These are phyloP conservation scores for Choiromyces venosus DNA, from an alignment of 495 filamentous ascomycete species.

Conservation along the genomic window DNA sequence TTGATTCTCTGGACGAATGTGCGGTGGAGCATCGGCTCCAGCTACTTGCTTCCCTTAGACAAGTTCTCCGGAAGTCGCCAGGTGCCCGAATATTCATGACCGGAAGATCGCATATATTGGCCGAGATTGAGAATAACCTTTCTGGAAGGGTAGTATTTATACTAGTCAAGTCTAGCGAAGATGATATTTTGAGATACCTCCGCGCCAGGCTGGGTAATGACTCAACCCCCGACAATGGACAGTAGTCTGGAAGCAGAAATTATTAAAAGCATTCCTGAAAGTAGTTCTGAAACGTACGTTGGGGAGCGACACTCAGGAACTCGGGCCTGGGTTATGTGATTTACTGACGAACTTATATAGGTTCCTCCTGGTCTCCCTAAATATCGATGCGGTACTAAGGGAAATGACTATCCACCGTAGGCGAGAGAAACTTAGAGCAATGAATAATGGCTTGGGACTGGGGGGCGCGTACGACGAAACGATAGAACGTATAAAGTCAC, in stretches of 20 bases:
- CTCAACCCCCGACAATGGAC: background rate
- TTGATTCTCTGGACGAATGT: background rate
- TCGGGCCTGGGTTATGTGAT: background rate
- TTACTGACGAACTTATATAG: background rate
- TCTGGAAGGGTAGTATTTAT: background rate
- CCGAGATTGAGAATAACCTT: background rate
- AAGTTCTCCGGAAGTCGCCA: background rate
- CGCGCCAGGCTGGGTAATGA: background rate
- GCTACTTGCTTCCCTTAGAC: background rate
- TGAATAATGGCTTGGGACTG: background rate
- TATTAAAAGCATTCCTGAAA: background rate
- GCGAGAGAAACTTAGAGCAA: background rate
- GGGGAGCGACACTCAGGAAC: background rate
- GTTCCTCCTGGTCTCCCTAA: background rate
- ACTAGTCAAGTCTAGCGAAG: background rate
- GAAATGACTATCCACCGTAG: background rate
- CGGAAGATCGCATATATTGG: background rate
- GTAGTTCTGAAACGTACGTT: background rate
- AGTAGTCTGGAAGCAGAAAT: background rate
- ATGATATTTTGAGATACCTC: background rate
- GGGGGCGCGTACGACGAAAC: background rate
- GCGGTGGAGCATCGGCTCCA: background rate
- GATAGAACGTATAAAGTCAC: background rate
- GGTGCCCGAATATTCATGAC: background rate
- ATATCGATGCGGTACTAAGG: background rate